Conservation (phyloP, 2,329 filamentous ascomycete species). For the Paecilomyces formosus region DNA sequence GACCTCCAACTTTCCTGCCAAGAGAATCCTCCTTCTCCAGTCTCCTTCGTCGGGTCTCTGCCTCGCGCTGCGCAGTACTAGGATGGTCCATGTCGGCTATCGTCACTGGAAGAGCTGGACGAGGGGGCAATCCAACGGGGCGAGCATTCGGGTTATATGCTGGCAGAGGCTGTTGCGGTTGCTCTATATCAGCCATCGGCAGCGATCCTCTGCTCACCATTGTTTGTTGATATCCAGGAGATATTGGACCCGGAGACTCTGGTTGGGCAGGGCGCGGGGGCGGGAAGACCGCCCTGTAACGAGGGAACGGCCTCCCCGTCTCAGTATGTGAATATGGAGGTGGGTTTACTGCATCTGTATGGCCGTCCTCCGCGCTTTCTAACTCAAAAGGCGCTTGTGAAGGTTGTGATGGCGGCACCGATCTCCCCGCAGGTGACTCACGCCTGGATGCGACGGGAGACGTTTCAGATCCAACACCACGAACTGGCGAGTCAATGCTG, state of each 20-base stretch:
- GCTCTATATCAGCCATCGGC: conserved; percentile 52
- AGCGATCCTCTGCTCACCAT: conserved; percentile 59
- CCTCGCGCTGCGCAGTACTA: conserved; percentile 20
- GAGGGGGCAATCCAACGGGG: conserved; percentile 27
- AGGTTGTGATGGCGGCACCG: background rate
- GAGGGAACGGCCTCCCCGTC: conserved; percentile 16
- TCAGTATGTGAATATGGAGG: conserved; percentile 46
- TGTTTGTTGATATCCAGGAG: conserved; percentile 54
- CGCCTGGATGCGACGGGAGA: background rate
- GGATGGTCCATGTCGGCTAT: conserved; percentile 16
- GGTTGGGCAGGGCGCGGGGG: conserved; percentile 42
- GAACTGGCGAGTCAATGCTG: conserved; percentile 6
- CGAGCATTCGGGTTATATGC: conserved; percentile 21
- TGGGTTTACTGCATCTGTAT: conserved; percentile 25
- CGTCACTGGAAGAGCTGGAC: conserved; percentile 17
- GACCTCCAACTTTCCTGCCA: conserved; percentile 50
- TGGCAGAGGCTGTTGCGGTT: conserved; percentile 36
- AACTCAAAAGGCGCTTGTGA: background rate
- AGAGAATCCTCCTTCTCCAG: conserved; percentile 60
- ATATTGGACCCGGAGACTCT: conserved; percentile 54
- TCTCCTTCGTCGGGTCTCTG: conserved; percentile 48
- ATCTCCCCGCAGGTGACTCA: background rate
- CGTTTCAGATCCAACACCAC: conserved; percentile 3
- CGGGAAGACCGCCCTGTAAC: conserved; percentile 54
- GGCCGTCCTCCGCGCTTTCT: background rate